phyloP scores from a whole-genome alignment of 1,139 yeast species.

The Wickerhamiella infanticola region DNA sequence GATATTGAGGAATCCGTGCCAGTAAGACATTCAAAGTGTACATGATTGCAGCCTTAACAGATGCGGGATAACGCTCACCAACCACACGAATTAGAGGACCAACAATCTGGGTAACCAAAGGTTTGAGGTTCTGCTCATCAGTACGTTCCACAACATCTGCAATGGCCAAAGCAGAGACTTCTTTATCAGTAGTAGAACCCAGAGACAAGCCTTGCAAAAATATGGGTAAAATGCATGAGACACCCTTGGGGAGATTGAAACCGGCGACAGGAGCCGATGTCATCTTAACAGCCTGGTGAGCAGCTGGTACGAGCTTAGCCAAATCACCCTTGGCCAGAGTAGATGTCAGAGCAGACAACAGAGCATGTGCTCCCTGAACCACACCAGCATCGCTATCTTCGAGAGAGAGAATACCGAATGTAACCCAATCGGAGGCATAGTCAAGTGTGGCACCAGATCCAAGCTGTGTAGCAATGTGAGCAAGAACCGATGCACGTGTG shows the following conservation, averaged over 20 bases:
- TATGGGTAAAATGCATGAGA: conserved; percentile 74
- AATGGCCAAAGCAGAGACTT: conserved; percentile 73
- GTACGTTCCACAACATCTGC: conserved; percentile 80
- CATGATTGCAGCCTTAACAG: conserved; percentile 83
- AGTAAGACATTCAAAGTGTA: conserved; percentile 68
- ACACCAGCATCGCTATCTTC: conserved; percentile 54
- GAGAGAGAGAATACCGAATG: conserved; percentile 53
- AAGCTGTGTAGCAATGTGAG: conserved; percentile 61
- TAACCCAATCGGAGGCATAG: conserved; percentile 62
- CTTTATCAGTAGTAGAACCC: conserved; percentile 75
- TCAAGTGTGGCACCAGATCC: conserved; percentile 47
- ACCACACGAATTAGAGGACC: conserved; percentile 97
- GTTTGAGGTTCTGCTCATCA: conserved; percentile 63
- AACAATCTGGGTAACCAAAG: conserved; percentile 83
- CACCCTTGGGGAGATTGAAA: conserved; percentile 68
- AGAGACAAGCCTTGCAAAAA: conserved; percentile 93
- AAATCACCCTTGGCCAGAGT: conserved; percentile 49
- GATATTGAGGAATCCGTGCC: conserved; percentile 71
- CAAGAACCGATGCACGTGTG: conserved; percentile 52
- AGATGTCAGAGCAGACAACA: conserved; percentile 51
- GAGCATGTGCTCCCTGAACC: conserved; percentile 53
- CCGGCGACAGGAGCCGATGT: conserved; percentile 60
- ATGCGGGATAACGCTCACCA: conserved; percentile 86
- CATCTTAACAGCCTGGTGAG: conserved; percentile 53
- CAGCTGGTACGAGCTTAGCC: conserved; percentile 63